Conservation (phyloP, 2,329 filamentous ascomycete genomes). For the Penicillium verrucosum region DNA sequence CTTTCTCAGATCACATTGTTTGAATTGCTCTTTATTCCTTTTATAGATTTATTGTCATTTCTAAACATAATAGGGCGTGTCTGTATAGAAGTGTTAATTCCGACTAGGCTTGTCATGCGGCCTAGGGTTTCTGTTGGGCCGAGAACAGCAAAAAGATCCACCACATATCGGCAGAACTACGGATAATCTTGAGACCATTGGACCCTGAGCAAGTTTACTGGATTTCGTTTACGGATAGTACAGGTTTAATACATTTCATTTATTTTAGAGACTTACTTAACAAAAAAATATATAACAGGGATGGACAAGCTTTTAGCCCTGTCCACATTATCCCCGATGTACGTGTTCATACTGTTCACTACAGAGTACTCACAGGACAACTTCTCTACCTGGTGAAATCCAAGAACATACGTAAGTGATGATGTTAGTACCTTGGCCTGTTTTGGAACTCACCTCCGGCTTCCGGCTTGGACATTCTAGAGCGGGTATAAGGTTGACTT, state of each 20-base stretch:
- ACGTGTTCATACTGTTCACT: background rate
- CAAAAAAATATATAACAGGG: background rate
- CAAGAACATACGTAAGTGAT: slow-evolving; percentile 26
- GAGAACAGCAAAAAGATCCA: slow-evolving; percentile 12
- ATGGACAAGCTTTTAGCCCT: slow-evolving; percentile 15
- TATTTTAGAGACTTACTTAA: background rate
- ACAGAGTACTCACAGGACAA: background rate
- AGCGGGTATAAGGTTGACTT: slow-evolving; percentile 5
- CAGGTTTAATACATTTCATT: background rate
- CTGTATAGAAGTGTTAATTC: background rate
- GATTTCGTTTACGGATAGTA: background rate
- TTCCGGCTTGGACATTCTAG: slow-evolving; percentile 15
- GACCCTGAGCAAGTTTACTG: slow-evolving; percentile 2
- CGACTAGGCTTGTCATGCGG: slow-evolving; percentile 13
- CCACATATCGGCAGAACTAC: slow-evolving; percentile 22
- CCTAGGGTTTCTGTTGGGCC: slow-evolving; percentile 25
- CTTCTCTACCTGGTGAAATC: background rate
- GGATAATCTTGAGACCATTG: slow-evolving; percentile 11
- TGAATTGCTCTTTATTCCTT: background rate
- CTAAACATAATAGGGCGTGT: background rate
- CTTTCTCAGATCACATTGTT: background rate
- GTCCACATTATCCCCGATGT: background rate
- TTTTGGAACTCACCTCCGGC: slow-evolving; percentile 18
- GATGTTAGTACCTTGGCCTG: slow-evolving; percentile 19
- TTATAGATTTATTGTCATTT: background rate